These are phyloP conservation scores for Aureobasidium lini DNA, from an alignment of 2,329 filamentous ascomycete genomes.

Conservation along the genomic window DNA sequence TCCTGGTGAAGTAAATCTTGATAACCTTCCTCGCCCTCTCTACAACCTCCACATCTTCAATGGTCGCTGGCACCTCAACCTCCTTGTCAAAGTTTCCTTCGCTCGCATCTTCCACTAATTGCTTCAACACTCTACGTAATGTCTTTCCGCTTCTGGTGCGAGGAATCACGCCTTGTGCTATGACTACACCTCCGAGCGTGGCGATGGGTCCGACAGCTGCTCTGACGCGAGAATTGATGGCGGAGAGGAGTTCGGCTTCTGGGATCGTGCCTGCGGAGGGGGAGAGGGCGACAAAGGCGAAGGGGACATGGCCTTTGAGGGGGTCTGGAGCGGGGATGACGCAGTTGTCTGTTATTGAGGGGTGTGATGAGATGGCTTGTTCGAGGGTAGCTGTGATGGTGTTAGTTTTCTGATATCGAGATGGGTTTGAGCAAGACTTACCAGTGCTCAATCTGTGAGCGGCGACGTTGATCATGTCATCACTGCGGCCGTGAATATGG, in stretches of 20 bases:
- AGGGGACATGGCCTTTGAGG: conserved; percentile 84
- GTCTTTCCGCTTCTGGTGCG: conserved; percentile 93
- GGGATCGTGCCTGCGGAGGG: conserved; percentile 25
- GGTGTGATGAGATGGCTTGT: conserved; percentile 79
- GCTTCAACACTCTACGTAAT: conserved; percentile 68
- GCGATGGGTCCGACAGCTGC: conserved; percentile 83
- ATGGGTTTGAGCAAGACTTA: conserved; percentile 40
- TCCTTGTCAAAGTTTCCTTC: conserved; percentile 64
- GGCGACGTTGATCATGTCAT: conserved; percentile 94
- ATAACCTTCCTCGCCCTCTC: conserved; percentile 65
- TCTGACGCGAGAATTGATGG: conserved; percentile 67
- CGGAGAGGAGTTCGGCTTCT: conserved; percentile 44
- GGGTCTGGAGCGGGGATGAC: conserved; percentile 80
- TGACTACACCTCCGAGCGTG: conserved; percentile 74
- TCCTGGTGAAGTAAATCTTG: conserved; percentile 61
- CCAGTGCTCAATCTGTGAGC: conserved; percentile 85
- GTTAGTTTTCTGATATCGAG: not conserved
- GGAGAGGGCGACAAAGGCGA: conserved; percentile 67
- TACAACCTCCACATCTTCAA: conserved; percentile 72
- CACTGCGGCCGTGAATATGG: conserved; percentile 56
- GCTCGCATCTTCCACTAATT: conserved; percentile 75
- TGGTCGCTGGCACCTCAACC: conserved; percentile 71
- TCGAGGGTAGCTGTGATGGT: conserved; percentile 64
- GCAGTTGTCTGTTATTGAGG: conserved; percentile 71
- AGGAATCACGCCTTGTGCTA: conserved; percentile 79